phyloP scores from a whole-genome alignment of 176 grass and related monocot genomes.

The Eremochloa ophiuroides region DNA sequence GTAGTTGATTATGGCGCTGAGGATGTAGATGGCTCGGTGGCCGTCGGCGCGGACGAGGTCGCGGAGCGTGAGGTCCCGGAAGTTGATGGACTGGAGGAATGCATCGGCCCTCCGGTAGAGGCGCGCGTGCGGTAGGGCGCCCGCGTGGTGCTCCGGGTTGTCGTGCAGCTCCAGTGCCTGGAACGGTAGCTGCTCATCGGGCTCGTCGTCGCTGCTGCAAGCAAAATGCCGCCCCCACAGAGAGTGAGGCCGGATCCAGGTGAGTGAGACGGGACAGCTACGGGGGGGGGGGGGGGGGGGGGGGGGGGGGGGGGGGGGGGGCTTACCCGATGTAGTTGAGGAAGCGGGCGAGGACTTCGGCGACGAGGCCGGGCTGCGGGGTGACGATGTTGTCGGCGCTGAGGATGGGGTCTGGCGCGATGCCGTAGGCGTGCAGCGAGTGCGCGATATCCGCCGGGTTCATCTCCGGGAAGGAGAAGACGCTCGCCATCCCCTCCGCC shows the following conservation, averaged over 20 bases:
- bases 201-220: constrained; percentile 39
- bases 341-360: constrained; percentile 34
- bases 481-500: constrained; percentile 1
- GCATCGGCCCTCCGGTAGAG: constrained; percentile 29
- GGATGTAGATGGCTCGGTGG: constrained; percentile 35
- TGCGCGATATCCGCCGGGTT: constrained; percentile 27
- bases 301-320: too few relatives aligned
- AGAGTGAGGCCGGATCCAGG: background rate
- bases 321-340: constrained; percentile 24
- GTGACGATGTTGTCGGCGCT: constrained; percentile 31
- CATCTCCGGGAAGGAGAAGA: constrained; percentile 50
- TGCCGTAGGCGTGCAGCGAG: constrained; percentile 15
- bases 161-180: constrained; percentile 42
- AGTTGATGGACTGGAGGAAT: constrained; percentile 58
- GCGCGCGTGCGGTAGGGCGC: constrained; percentile 11
- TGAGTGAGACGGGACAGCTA: background rate
- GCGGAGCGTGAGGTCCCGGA: constrained; percentile 38
- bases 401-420: constrained; percentile 36
- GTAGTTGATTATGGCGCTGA: constrained; percentile 77
- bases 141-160: constrained; percentile 53
- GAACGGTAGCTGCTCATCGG: constrained; percentile 63
- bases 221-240: background rate
- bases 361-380: constrained; percentile 41
- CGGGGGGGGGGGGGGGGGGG: background rate
- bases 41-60: constrained; percentile 52